Evolutionary conservation across 495 filamentous ascomycete species (phyloP), one percentile per base, ranked within the genome.

Genomic region (Choiromyces venosus): DNA sequence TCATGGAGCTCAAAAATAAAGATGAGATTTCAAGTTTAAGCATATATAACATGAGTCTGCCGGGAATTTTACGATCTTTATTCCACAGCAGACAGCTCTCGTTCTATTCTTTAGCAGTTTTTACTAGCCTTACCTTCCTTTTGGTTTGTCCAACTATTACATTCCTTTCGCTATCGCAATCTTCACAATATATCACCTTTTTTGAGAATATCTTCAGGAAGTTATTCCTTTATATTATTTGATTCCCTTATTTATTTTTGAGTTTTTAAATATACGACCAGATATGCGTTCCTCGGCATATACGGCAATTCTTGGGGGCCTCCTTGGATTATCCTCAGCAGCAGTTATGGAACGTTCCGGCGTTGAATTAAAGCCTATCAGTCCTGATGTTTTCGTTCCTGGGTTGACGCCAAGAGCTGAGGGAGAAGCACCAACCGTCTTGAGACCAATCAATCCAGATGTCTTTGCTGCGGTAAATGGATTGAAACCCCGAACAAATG

Each of bases 361-460:
- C 36, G 35, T 29, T 14, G 52, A 21, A 38, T 39, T n/a, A 52
- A 67, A 72, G 18, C 6, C 35, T n/a, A 46, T 38, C 52, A 37
- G 65, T 39, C 19, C 35, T 40, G 4, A 39, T 12, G 25, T 12
- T 33, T 61, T 33, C 10, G 25, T 16, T 5, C 52, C 52, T 16
- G 29, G 16, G 4, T 40, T 52, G 33, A 16, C 35, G 18, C 37
- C 21, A 12, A 37, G 37, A 36, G 36, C 39, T 65, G 65, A 37
- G 36, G 33, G 52, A 16, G 52, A 61, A 61, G 52, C n/a, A 33
- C 52, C 16, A 72, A 33, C 9, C 4, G 61, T 78, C n/a, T 66
- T 79, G 10, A 71, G 42, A 29, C 77, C 77, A 8, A 79, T 79
- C 66, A 70, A 76, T 37, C 37, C 42, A 12, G 67, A 76, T 56